Percentiles rank a stretch among this genome's conserved stretches.
Evolutionary conservation across 1,284 basidiomycete species (phyloP).

Genomic region (Coriolopsis trogii): DNA sequence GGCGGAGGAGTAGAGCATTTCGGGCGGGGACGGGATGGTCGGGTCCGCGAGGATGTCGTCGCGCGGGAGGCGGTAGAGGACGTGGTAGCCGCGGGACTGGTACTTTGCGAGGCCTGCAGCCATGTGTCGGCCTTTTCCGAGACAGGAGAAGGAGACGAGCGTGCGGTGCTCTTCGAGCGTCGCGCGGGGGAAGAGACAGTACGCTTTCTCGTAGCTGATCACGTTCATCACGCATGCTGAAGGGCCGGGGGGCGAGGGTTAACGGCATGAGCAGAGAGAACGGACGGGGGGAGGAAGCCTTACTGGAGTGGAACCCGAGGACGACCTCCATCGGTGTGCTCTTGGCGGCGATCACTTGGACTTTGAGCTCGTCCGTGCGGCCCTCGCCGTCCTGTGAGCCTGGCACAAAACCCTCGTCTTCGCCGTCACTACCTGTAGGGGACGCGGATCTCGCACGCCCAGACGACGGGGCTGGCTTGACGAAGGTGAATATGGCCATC

Average conservation of each 20-base stretch:
- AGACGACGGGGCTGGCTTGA: conserved; percentile 3
- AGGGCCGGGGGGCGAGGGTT: not conserved
- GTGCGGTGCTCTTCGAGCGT: conserved; percentile 31
- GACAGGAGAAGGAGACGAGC: conserved; percentile 21
- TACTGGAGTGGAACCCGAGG: conserved; percentile 48
- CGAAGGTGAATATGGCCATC: conserved; percentile 20
- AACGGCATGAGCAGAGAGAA: not conserved
- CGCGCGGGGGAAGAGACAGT: conserved; percentile 31
- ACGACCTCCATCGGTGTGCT: conserved; percentile 25
- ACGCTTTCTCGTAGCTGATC: conserved; percentile 32
- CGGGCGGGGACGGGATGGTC: not conserved
- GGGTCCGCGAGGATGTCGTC: conserved; percentile 9
- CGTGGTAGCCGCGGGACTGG: conserved; percentile 27
- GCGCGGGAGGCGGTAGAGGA: conserved; percentile 11
- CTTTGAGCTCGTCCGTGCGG: conserved; percentile 9
- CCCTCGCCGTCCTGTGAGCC: not conserved
- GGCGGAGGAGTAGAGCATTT: not conserved
- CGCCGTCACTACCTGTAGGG: not conserved
- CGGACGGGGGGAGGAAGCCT: conserved; percentile 16
- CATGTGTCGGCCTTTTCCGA: conserved; percentile 6
- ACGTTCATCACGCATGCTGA: conserved; percentile 51
- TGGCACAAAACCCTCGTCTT: no score
- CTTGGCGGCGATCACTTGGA: conserved; percentile 23
- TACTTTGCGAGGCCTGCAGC: conserved; percentile 28
- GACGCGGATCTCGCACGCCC: not conserved